Conservation (phyloP, 2,329 filamentous ascomycete genomes). For the Hypomyces perniciosus region DNA sequence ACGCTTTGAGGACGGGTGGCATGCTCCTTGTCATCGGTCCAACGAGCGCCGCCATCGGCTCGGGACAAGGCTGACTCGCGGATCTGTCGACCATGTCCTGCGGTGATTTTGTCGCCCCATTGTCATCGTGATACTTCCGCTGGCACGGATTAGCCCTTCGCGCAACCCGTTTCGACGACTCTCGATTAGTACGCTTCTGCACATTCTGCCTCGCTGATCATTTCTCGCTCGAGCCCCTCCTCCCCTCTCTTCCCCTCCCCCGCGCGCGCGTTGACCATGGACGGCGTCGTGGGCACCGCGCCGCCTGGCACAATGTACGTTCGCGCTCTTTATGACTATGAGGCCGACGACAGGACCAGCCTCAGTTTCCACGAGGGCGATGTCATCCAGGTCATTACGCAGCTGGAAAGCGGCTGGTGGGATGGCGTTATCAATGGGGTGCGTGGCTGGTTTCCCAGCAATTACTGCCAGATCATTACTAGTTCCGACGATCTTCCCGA, state of each 20-base stretch:
- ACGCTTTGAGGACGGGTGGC: slow-evolving; percentile 10
- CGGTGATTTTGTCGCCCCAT: slow-evolving; percentile 27
- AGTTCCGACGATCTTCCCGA: slow-evolving; percentile 68
- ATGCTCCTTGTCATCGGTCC: slow-evolving; percentile 15
- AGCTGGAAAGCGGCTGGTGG: slow-evolving; percentile 98
- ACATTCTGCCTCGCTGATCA: not conserved
- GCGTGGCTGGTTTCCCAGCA: slow-evolving; percentile 98
- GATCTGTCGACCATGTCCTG: slow-evolving; percentile 27
- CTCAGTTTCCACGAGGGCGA: slow-evolving; percentile 95
- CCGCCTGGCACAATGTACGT: slow-evolving; percentile 76
- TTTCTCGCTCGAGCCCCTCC: slow-evolving; percentile 14
- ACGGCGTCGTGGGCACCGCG: slow-evolving; percentile 54
- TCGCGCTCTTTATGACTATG: slow-evolving; percentile 93
- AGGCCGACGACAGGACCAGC: slow-evolving; percentile 93
- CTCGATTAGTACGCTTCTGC: slow-evolving; percentile 5
- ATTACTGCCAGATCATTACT: slow-evolving; percentile 87
- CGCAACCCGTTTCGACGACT: slow-evolving; percentile 20
- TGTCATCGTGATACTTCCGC: slow-evolving; percentile 23
- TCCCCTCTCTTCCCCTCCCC: slow-evolving; percentile 18
- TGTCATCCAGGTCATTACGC: slow-evolving; percentile 96
- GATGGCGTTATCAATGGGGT: slow-evolving; percentile 96
- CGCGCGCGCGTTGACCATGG: slow-evolving; percentile 39
- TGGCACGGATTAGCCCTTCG: slow-evolving; percentile 27
- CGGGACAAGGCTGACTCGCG: slow-evolving; percentile 25
- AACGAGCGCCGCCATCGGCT: slow-evolving; percentile 21